A percentile compares a stretch with the other conserved stretches of the same genome.
phyloP scores from a whole-genome alignment of 441 rosid species.

The Heliophila coronopifolia region DNA sequence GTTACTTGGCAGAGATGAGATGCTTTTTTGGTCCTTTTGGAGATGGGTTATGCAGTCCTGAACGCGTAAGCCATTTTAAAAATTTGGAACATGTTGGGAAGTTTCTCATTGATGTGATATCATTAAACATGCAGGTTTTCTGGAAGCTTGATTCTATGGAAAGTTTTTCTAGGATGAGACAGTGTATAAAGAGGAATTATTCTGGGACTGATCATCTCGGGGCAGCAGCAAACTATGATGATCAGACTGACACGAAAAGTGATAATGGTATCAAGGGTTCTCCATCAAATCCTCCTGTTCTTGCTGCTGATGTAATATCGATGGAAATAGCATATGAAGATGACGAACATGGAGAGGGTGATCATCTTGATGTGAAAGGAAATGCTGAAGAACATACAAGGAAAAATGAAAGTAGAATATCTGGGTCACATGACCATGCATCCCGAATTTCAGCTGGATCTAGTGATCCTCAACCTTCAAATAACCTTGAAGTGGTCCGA shows the following conservation, averaged over 20 bases:
- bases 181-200: slow-evolving; percentile 76
- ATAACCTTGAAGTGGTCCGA: slow-evolving; percentile 45
- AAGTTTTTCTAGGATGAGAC: slow-evolving; percentile 95
- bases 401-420: slow-evolving; percentile 39
- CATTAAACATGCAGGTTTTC: slow-evolving; percentile 52
- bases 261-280: slow-evolving; percentile 44
- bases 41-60: slow-evolving; percentile 50
- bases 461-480: slow-evolving; percentile 41
- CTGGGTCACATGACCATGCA: slow-evolving; percentile 47
- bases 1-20: slow-evolving; percentile 73
- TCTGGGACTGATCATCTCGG: slow-evolving; percentile 84
- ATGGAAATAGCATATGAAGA: slow-evolving; percentile 69
- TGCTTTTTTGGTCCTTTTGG: slow-evolving; percentile 83
- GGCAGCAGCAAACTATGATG: slow-evolving; percentile 88
- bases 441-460: slow-evolving; percentile 44
- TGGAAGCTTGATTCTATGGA: slow-evolving; percentile 98
- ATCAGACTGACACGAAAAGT: slow-evolving; percentile 41
- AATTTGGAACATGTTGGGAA: slow-evolving; percentile 9
- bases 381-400: slow-evolving; percentile 37
- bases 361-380: slow-evolving; percentile 45
- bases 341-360: slow-evolving; percentile 71
- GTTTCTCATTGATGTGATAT: slow-evolving; percentile 17
- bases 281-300: slow-evolving; percentile 61
- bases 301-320: slow-evolving; percentile 84
- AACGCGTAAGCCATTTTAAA: slow-evolving; percentile 46